Percentiles rank a stretch among this genome's conserved stretches.
These are phyloP conservation scores for Teunomyces cretensis DNA, from an alignment of 805 yeast genomes.

Conservation along the genomic window DNA sequence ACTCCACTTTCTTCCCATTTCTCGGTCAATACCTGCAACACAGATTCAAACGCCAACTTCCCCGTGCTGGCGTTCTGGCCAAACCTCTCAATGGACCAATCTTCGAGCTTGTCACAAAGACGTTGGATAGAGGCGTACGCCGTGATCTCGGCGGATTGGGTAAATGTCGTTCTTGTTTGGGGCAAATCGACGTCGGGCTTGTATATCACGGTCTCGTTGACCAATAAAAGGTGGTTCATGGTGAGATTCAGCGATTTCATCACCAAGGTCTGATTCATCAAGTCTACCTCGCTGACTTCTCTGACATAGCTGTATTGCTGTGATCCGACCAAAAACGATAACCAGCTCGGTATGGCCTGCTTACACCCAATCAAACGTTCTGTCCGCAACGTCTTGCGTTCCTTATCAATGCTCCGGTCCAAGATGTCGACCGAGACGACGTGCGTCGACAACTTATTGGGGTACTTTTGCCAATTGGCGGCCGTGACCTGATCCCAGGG, in stretches of 20 bases:
- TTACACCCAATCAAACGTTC: conserved; percentile 88
- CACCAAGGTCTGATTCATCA: conserved; percentile 58
- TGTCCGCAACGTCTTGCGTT: conserved; percentile 53
- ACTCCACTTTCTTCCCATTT: conserved; percentile 44
- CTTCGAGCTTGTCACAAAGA: conserved; percentile 81
- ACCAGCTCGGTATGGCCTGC: conserved; percentile 85
- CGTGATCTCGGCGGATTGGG: conserved; percentile 84
- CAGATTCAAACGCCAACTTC: conserved; percentile 79
- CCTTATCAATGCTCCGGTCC: conserved; percentile 62
- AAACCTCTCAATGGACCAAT: conserved; percentile 88
- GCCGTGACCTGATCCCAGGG: conserved; percentile 95
- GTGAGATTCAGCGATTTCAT: conserved; percentile 88
- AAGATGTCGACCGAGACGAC: conserved; percentile 91
- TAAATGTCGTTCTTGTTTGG: conserved; percentile 54
- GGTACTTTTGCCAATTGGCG: conserved; percentile 96
- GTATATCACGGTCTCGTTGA: conserved; percentile 85
- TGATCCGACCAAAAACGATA: conserved; percentile 70
- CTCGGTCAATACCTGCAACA: conserved; percentile 52
- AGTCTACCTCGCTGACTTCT: conserved; percentile 84
- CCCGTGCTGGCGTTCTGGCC: conserved; percentile 85
- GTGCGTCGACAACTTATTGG: conserved; percentile 90
- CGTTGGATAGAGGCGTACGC: conserved; percentile 73
- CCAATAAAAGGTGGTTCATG: conserved; percentile 70
- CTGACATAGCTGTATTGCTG: conserved; percentile 75
- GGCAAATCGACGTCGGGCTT: conserved; percentile 63